phyloP scores from a whole-genome alignment of 106 monocot genomes.

The Narthecium ossifragum region DNA sequence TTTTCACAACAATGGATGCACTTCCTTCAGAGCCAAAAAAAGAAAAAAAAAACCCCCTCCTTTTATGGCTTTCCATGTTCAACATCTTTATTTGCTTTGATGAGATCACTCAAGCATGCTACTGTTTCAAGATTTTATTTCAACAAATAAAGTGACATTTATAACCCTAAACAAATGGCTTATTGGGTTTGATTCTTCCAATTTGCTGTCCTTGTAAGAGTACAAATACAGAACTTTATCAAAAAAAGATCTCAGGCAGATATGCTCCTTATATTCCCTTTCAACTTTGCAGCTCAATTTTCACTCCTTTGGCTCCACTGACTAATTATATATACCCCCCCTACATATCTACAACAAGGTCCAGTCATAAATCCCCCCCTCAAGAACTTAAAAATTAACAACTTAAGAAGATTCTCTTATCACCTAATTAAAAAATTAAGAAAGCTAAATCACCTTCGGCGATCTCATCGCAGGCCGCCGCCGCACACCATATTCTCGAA shows the following conservation, averaged over 20 bases:
- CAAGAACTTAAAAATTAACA: background rate
- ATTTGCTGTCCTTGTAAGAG: no score
- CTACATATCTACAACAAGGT: background rate
- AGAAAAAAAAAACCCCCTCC: no score
- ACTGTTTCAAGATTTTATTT: no score
- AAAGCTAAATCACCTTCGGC: background rate
- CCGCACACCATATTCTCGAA: background rate
- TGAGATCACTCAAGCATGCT: no score
- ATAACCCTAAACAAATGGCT: no score
- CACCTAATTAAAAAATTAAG: background rate
- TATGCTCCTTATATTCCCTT: background rate
- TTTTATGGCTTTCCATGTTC: no score
- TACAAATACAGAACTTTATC: no score
- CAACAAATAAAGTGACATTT: no score
- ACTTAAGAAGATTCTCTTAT: slow-evolving; percentile 12
- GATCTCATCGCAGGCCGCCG: background rate
- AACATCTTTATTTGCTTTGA: no score
- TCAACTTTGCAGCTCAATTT: slow-evolving; percentile 2
- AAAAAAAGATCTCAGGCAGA: background rate
- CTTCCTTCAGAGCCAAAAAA: no score
- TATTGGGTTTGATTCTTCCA: no score
- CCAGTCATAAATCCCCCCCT: background rate
- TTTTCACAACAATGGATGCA: no score
- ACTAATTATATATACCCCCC: background rate
- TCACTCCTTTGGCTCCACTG: slow-evolving; percentile 8